Base-by-base conservation (phyloP, 305 asterid species). In the Striga hermonthica region DNA sequence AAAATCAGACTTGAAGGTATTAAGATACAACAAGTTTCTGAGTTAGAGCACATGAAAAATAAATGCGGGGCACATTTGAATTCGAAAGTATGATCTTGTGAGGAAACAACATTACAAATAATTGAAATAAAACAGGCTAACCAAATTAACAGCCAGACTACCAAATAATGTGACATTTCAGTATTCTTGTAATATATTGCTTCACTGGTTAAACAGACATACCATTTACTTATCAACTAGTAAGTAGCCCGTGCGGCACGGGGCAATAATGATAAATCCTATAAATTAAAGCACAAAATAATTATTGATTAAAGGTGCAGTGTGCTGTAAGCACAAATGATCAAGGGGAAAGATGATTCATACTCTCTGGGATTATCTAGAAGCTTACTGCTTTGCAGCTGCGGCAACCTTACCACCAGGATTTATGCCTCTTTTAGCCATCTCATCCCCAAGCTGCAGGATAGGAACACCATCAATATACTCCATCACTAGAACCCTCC, bases 401-500 rank as follows among this genome's bases (percentile, higher is more conserved):
- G 86, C 83, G 55, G 99, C 97, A 65, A 86, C 72, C 86, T 85
- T 88, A 77, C 96, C 95, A 80, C 58, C 82, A 66, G 96, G 99
- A 73, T 82, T 81, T 68, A 93, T 78, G 82, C 99, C 99, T 80
- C 99, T 78, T 82, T 84, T 93, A 67, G 83, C 89, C 55, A 93
- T 93, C 84, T 90, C 99, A 68, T 93, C 96, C 66, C 87, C 97
- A 65, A 93, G 90, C 81, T 83, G 90, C 76, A 88, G 78, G 70
- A 93, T 93, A 10, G 99, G 99, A 72, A 85, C 76, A 70, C 97
- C 99, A 65, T 86, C 95, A 64, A 93, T 85, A 68, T 83, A 86
- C 72, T 93, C 99, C 99, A 93, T 93, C 68, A 81, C 91, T 68
- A 93, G 76, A 77, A 84, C 97, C 86, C 82, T 90, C 89, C 97